Percentiles rank a stretch among this genome's conserved stretches.
phyloP scores from a whole-genome alignment of 345 rosid species.

The Barbarea vulgaris region DNA sequence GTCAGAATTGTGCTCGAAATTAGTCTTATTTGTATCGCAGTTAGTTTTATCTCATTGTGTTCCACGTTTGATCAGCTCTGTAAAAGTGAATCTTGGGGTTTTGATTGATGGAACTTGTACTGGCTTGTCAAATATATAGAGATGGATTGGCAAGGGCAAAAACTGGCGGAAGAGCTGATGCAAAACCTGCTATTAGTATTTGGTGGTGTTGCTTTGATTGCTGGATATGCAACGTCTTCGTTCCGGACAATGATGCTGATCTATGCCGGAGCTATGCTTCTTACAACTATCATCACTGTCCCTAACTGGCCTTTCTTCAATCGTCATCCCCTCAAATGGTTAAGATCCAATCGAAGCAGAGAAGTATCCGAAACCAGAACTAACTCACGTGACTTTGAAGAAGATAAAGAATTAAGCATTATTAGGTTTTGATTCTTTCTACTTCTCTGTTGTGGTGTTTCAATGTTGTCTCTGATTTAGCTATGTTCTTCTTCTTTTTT shows the following conservation, averaged over 20 bases:
- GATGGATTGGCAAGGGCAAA: constrained; percentile 98
- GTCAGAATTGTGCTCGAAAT: neutral
- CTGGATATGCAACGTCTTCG: constrained; percentile 62
- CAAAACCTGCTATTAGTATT: constrained; percentile 50
- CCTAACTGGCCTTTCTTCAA: constrained; percentile 86
- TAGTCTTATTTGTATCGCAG: neutral
- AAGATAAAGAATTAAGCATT: constrained; percentile 55
- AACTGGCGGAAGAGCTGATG: constrained; percentile 38
- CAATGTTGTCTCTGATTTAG: neutral
- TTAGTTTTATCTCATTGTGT: neutral
- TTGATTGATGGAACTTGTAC: neutral
- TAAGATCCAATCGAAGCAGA: constrained; percentile 70
- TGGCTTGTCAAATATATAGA: neutral
- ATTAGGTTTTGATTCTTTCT: constrained; percentile 30
- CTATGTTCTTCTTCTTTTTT: neutral
- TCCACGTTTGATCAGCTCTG: neutral
- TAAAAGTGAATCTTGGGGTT: neutral
- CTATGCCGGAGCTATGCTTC: constrained; percentile 64
- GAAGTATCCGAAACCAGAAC: constrained; percentile 72
- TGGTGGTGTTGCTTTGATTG: constrained; percentile 53
- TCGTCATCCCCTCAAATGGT: constrained; percentile 70
- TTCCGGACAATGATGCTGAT: constrained; percentile 61
- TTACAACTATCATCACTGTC: constrained; percentile 60
- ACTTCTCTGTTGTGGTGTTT: neutral
- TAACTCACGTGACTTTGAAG: constrained; percentile 37